A percentile compares a stretch with the other conserved stretches of the same genome.
phyloP scores from a whole-genome alignment of 1,284 basidiomycete genomes.

The Pseudozyma hubeiensis region DNA sequence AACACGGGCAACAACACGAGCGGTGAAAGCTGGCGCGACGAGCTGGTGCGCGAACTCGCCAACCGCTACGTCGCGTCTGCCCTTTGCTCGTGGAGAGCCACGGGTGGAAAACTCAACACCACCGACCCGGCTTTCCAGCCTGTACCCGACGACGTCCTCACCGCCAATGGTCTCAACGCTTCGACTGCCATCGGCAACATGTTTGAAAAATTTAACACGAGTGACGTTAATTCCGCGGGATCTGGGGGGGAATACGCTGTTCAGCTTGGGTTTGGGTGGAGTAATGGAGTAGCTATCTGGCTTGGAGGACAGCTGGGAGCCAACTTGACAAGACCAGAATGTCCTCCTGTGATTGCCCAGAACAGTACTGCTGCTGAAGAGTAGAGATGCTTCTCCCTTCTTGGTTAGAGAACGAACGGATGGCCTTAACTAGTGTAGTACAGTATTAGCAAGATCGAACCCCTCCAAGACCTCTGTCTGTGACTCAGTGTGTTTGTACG shows the following conservation, averaged over 20 bases:
- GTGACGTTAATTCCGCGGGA: conserved; percentile 84
- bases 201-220: conserved; percentile 80
- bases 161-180: conserved; percentile 56
- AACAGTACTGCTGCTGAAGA: conserved; percentile 9
- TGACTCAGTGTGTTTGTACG: too few relatives aligned
- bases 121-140: conserved; percentile 75
- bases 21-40: conserved; percentile 77
- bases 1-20: conserved; percentile 77
- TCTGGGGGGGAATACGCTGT: conserved; percentile 80
- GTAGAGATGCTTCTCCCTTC: conserved; percentile 2
- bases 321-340: conserved; percentile 40
- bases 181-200: conserved; percentile 38
- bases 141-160: conserved; percentile 28
- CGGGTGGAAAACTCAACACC: conserved; percentile 79
- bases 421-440: neutral
- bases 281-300: conserved; percentile 47
- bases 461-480: too few relatives aligned
- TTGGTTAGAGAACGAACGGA: neutral
- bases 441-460: too few relatives aligned
- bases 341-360: conserved; percentile 31
- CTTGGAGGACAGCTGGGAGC: conserved; percentile 46
- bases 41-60: conserved; percentile 78
- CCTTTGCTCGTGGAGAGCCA: conserved; percentile 83
- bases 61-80: conserved; percentile 84
- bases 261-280: conserved; percentile 71